Percentiles rank a stretch among this genome's conserved stretches.
Conservation (phyloP, 345 rosid genomes). For the Pistacia vera region DNA sequence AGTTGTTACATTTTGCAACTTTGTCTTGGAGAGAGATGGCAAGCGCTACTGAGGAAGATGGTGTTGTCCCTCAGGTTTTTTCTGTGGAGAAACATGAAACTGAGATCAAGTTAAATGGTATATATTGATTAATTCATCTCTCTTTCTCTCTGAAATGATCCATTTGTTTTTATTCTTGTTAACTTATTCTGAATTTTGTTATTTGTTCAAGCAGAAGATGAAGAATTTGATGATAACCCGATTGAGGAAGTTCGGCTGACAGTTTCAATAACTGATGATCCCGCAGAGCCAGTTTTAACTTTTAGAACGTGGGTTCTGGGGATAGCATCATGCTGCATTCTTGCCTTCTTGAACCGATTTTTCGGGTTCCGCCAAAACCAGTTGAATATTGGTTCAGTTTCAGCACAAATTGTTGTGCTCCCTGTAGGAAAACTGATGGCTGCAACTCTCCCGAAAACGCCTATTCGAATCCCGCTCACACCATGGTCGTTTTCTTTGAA, state of each 20-base stretch:
- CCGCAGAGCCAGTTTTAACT: constrained; percentile 44
- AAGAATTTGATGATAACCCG: constrained; percentile 52
- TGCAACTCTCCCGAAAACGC: constrained; percentile 43
- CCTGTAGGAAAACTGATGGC: constrained; percentile 59
- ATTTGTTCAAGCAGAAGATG: constrained; percentile 21
- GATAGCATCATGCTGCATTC: constrained; percentile 42
- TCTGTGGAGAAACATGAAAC: background rate
- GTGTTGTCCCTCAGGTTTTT: background rate
- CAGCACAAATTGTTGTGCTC: constrained; percentile 51
- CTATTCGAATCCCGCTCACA: constrained; percentile 38
- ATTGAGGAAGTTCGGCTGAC: constrained; percentile 66
- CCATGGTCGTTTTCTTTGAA: constrained; percentile 53
- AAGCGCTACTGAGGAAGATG: background rate
- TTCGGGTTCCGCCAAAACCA: constrained; percentile 51
- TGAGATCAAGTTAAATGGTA: background rate
- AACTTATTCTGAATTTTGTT: background rate
- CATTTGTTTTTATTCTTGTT: background rate
- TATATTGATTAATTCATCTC: too few species aligned
- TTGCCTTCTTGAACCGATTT: constrained; percentile 60
- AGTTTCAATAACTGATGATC: constrained; percentile 61
- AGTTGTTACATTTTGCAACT: background rate
- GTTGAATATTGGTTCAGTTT: constrained; percentile 36
- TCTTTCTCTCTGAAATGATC: background rate
- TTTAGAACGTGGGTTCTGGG: constrained; percentile 66
- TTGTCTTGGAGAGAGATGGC: constrained; percentile 1